Percentiles rank a stretch among this genome's conserved stretches.
phyloP scores from a whole-genome alignment of 2,329 filamentous ascomycete species.

The Pseudopyricularia javanii region DNA sequence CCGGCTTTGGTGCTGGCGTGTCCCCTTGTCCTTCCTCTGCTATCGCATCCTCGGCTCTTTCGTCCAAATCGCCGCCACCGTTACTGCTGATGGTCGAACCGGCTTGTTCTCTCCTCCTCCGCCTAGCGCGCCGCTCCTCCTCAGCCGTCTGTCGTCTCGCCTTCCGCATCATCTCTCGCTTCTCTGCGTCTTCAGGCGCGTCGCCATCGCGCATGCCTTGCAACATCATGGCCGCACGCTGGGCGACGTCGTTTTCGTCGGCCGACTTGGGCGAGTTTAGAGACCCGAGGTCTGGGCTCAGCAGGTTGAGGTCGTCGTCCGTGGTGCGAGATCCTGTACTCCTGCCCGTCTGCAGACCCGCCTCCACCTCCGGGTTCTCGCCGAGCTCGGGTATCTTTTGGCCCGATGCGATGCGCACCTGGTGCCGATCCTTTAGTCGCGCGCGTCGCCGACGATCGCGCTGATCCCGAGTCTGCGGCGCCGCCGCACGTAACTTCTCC shows the following conservation, averaged over 20 bases:
- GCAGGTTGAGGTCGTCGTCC: conserved; percentile 35
- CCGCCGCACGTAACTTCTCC: conserved; percentile 87
- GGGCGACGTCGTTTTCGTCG: conserved; percentile 65
- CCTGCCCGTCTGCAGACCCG: conserved; percentile 16
- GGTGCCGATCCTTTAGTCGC: conserved; percentile 78
- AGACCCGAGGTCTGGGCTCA: conserved; percentile 32
- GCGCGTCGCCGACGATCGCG: conserved; percentile 79
- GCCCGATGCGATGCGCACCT: conserved; percentile 79
- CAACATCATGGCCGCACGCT: conserved; percentile 70
- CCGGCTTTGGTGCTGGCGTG: conserved; percentile 10
- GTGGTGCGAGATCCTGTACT: conserved; percentile 22
- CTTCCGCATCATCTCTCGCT: conserved; percentile 49
- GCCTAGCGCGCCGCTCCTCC: conserved; percentile 57
- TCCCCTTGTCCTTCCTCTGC: conserved; percentile 5
- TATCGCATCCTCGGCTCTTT: conserved; percentile 7
- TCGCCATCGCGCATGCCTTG: conserved; percentile 66
- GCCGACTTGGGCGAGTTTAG: conserved; percentile 21
- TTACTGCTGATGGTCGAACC: conserved; percentile 25
- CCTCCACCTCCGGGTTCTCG: conserved; percentile 47
- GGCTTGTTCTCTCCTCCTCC: conserved; percentile 54
- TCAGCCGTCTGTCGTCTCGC: conserved; percentile 60
- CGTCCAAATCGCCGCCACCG: conserved; percentile 39
- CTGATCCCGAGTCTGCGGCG: conserved; percentile 79
- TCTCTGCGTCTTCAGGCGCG: conserved; percentile 39
- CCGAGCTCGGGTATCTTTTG: conserved; percentile 71